Base-by-base conservation (phyloP, 768 basidiomycete genomes). In the Hypholoma sublateritium region DNA sequence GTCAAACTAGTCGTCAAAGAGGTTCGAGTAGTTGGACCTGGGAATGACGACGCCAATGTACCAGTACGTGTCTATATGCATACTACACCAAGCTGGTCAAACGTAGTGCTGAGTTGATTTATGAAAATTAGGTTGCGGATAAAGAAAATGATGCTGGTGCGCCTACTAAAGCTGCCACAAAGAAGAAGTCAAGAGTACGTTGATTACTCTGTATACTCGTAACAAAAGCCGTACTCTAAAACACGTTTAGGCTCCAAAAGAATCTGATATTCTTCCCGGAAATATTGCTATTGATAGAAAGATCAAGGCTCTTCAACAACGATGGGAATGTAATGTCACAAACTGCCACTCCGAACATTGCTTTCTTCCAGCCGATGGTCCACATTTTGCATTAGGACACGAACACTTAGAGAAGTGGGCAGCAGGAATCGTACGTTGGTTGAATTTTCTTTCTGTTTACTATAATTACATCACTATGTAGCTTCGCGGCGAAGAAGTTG, bases 371-470 rank as follows among this genome's bases (percentile, higher is more conserved):
- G 45, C 46, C 1, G 56, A 53, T 0, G 50, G 56, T 0, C 37
- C 56, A 1, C 65, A 67, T 47, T 56, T 61, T 16, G 50, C 56
- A 0, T 28, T 66, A 5, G 59, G 57, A 3, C 59, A 64, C 21
- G 57, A 57, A 4, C 60, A 60, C 4, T 17, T 64, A 6, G 50
- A 63, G 9, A 60, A 57, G 16, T 68, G 63, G 67, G 60, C 51
- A 0, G 50, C 61, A 1, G 63, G 60, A 0, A 62, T 62, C 42
- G 61, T 65, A 39, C 43, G 28, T 28, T 37, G 8, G 24, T 35
- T 25, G 5, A 19, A 14, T 32, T 11, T 61, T 50, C 19, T 28
- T 43, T 41, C 34, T 37, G 35, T 19, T 5, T n/a, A n/a, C 34
- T 17, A 22, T 19, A 34, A 17, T 37, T 19, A 39, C 24, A 0